These are phyloP conservation scores for Lachnellula willkommii DNA, from an alignment of 2,329 filamentous ascomycete species.

Conservation along the genomic window DNA sequence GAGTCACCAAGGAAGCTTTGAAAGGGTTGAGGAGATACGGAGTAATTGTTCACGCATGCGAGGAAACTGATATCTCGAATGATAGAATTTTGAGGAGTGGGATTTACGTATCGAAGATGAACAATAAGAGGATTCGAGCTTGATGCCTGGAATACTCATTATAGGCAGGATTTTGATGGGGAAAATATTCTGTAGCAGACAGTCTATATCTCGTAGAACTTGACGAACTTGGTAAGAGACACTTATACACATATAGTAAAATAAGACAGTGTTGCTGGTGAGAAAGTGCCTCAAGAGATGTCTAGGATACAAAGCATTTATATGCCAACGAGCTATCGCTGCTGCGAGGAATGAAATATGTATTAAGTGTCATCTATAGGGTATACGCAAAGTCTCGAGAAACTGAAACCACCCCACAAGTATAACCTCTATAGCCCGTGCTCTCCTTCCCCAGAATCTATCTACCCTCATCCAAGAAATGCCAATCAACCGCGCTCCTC, in stretches of 20 bases:
- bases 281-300: neutral
- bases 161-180: neutral
- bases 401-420: conserved; percentile 1
- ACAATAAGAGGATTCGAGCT: neutral
- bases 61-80: neutral
- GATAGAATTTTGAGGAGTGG: neutral
- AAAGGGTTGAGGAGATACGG: neutral
- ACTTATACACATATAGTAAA: neutral
- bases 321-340: conserved; percentile 2
- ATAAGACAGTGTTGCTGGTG: no score
- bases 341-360: neutral
- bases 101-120: neutral
- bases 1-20: neutral
- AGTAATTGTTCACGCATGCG: neutral
- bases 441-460: neutral
- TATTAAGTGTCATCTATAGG: conserved; percentile 6
- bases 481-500: neutral
- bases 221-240: neutral
- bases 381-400: conserved; percentile 12
- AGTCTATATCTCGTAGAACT: neutral
- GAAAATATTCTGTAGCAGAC: neutral
- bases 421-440: conserved; percentile 2
- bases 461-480: neutral
- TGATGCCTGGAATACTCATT: neutral
- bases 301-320: neutral